Conservation (phyloP, 1,139 yeast genomes). For the Pichia norvegensis region DNA sequence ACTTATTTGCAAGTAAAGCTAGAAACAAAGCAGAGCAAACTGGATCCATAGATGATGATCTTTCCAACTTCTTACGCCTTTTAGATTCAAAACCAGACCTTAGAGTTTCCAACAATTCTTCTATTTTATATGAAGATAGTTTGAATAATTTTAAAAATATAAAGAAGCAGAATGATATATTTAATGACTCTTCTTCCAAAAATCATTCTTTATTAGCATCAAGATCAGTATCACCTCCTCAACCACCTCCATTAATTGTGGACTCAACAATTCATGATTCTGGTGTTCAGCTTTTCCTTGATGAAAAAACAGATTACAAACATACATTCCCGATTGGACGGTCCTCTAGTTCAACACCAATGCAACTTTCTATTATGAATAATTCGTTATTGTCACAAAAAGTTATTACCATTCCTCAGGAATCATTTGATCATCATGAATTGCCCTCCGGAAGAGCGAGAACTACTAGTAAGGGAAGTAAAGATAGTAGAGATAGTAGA, state of each 20-base stretch:
- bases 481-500: slow-evolving; percentile 5
- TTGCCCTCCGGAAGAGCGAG: background rate
- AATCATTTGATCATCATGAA: background rate
- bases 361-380: background rate
- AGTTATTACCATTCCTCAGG: background rate
- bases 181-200: slow-evolving; percentile 11
- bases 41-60: slow-evolving; percentile 52
- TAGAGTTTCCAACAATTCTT: slow-evolving; percentile 26
- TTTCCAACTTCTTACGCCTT: slow-evolving; percentile 73
- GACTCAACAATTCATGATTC: slow-evolving; percentile 7
- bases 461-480: slow-evolving; percentile 6
- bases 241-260: slow-evolving; percentile 11
- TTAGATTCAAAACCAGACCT: slow-evolving; percentile 62
- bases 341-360: background rate
- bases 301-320: background rate
- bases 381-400: background rate
- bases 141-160: slow-evolving; percentile 24
- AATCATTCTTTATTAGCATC: slow-evolving; percentile 7
- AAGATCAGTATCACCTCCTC: slow-evolving; percentile 9
- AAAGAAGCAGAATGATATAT: slow-evolving; percentile 24
- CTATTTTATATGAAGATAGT: slow-evolving; percentile 23
- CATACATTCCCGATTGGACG: background rate
- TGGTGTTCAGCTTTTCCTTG: slow-evolving; percentile 5
- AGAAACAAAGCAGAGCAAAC: slow-evolving; percentile 20
- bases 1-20: slow-evolving; percentile 14